Conservation (phyloP, 371 early-diverging fungal genomes). For the Syncephalastrum racemosum region DNA sequence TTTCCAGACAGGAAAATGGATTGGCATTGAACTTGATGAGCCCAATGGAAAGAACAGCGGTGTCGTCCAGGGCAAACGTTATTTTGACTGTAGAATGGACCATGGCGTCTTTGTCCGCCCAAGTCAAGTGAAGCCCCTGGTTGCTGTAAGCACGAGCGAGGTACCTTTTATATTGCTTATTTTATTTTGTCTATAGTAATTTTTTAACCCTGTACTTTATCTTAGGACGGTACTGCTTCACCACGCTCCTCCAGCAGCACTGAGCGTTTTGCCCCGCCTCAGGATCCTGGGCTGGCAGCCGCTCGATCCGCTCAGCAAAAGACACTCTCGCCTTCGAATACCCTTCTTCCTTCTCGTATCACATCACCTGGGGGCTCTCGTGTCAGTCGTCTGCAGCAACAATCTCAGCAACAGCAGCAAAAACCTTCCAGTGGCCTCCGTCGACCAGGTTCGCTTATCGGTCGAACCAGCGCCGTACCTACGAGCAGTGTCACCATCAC, state of each 20-base stretch:
- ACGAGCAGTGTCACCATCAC: slow-evolving; percentile 17
- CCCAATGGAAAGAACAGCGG: slow-evolving; percentile 80
- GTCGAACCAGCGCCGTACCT: slow-evolving; percentile 13
- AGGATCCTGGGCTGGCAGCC: slow-evolving; percentile 24
- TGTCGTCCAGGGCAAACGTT: slow-evolving; percentile 73
- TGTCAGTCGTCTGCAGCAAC: slow-evolving; percentile 18
- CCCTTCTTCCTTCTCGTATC: slow-evolving; percentile 31
- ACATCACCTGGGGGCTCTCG: slow-evolving; percentile 20
- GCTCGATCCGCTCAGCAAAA: slow-evolving; percentile 26
- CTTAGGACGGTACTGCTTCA: too few species aligned
- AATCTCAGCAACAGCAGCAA: slow-evolving; percentile 14
- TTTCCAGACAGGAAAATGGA: slow-evolving; percentile 79
- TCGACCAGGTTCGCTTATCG: slow-evolving; percentile 15
- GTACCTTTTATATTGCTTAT: too few species aligned
- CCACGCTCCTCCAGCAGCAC: slow-evolving; percentile 1
- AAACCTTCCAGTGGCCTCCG: slow-evolving; percentile 13
- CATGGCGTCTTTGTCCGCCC: slow-evolving; percentile 87
- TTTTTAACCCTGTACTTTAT: too few species aligned
- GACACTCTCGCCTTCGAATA: slow-evolving; percentile 30
- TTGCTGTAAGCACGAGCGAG: too few species aligned
- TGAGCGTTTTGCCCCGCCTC: slow-evolving; percentile 28
- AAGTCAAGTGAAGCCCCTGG: slow-evolving; percentile 59
- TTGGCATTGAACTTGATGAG: slow-evolving; percentile 75
- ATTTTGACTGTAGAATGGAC: slow-evolving; percentile 74
- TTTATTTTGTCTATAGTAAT: too few species aligned